phyloP scores from a whole-genome alignment of 2,329 filamentous ascomycete species.

The Epichloe bromicola region DNA sequence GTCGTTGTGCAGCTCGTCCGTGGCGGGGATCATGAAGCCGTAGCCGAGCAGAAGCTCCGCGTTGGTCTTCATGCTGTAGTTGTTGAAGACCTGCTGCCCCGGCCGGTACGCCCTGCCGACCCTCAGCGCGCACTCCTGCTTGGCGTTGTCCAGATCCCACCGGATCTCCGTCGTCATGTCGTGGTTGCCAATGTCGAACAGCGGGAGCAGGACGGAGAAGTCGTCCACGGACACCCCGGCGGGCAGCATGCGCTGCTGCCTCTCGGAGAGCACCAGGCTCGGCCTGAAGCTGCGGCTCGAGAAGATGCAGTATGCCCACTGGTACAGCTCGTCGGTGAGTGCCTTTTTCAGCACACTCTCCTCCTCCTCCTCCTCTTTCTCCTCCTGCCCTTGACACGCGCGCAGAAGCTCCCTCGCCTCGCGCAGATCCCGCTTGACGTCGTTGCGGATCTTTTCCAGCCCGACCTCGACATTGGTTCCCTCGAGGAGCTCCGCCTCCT shows the following conservation, averaged over 20 bases:
- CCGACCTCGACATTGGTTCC: slow-evolving; percentile 41
- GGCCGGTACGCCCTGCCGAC: slow-evolving; percentile 30
- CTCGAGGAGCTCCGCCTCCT: slow-evolving; percentile 43
- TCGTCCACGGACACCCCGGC: slow-evolving; percentile 32
- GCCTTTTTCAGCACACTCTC: slow-evolving; percentile 14
- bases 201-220: slow-evolving; percentile 55
- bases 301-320: slow-evolving; percentile 53
- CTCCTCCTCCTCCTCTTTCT: too few relatives aligned
- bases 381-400: slow-evolving; percentile 10
- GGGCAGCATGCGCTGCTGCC: slow-evolving; percentile 16
- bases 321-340: slow-evolving; percentile 39
- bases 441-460: slow-evolving; percentile 32
- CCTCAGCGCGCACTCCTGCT: slow-evolving; percentile 27
- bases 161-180: slow-evolving; percentile 43
- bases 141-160: slow-evolving; percentile 40
- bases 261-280: slow-evolving; percentile 37
- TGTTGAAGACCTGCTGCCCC: slow-evolving; percentile 51
- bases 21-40: slow-evolving; percentile 43
- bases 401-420: slow-evolving; percentile 26
- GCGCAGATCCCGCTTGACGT: slow-evolving; percentile 33
- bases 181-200: slow-evolving; percentile 64
- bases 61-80: slow-evolving; percentile 64
- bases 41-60: slow-evolving; percentile 55
- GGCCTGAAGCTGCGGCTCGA: slow-evolving; percentile 52
- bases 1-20: slow-evolving; percentile 40